These are phyloP conservation scores for Trichomonas vaginalis DNA, from an alignment of 208 protist species.

Conservation along the genomic window DNA sequence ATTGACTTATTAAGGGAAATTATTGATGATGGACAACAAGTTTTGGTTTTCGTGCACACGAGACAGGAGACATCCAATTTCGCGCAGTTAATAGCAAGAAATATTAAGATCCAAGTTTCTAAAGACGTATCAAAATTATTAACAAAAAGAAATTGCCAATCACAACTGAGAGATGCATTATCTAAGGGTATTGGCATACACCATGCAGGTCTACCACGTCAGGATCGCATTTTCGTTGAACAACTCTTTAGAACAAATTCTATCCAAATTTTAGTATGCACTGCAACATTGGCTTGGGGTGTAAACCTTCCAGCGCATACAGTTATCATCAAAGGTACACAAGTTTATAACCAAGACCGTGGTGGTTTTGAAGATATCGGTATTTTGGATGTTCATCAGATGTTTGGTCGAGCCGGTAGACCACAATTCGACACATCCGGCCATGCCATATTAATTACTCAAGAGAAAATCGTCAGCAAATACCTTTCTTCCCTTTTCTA, in stretches of 20 bases:
- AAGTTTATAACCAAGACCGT: slow-evolving; percentile 83
- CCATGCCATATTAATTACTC: slow-evolving; percentile 78
- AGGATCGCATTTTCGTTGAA: slow-evolving; percentile 83
- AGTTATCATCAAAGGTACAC: slow-evolving; percentile 99
- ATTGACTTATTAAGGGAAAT: slow-evolving; percentile 73
- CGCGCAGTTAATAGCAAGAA: slow-evolving; percentile 52
- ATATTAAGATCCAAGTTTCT: background rate
- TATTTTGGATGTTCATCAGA: slow-evolving; percentile 94
- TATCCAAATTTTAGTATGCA: slow-evolving; percentile 84
- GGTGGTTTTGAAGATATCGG: slow-evolving; percentile 79
- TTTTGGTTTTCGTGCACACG: slow-evolving; percentile 97
- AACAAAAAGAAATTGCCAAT: slow-evolving; percentile 50
- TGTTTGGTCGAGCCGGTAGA: slow-evolving; percentile 93
- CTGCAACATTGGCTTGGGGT: slow-evolving; percentile 98
- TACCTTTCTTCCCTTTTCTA: slow-evolving; percentile 93
- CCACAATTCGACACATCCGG: slow-evolving; percentile 74
- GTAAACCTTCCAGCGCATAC: slow-evolving; percentile 98
- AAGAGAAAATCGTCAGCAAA: slow-evolving; percentile 76
- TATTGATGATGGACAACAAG: slow-evolving; percentile 49
- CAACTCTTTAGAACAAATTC: slow-evolving; percentile 75
- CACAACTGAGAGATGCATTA: slow-evolving; percentile 62
- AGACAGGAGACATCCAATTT: slow-evolving; percentile 91
- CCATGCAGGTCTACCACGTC: slow-evolving; percentile 85
- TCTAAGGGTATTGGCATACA: slow-evolving; percentile 92
- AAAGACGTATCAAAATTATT: slow-evolving; percentile 37